Evolutionary conservation across 2,329 filamentous ascomycete species (phyloP).

Genomic region (Dothideomycetes sp.): DNA sequence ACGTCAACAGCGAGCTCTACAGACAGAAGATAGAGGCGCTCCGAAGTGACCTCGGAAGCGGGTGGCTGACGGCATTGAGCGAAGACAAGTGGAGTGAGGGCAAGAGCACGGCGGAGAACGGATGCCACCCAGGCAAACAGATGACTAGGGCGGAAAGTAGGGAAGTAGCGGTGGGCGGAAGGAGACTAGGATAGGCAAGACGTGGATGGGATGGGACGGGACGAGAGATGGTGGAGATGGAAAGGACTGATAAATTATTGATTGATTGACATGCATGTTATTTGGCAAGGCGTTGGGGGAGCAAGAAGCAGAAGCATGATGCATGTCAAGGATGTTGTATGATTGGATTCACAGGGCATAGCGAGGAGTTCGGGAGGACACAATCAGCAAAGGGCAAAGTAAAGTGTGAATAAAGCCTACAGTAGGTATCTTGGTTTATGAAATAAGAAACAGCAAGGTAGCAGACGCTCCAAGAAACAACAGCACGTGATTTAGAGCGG

Average conservation of each 20-base stretch:
- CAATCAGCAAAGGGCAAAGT: slow-evolving; percentile 2
- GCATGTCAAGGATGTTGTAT: slow-evolving; percentile 1
- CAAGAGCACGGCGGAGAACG: slow-evolving; percentile 3
- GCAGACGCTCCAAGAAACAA: too few species aligned
- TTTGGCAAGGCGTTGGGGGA: slow-evolving; percentile 3
- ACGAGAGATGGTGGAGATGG: neutral
- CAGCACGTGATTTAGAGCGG: too few species aligned
- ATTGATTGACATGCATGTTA: neutral
- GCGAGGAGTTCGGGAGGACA: too few species aligned
- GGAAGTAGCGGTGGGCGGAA: slow-evolving; percentile 19
- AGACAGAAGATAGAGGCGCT: slow-evolving; percentile 79
- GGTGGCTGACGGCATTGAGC: slow-evolving; percentile 75
- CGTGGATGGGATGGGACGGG: slow-evolving; percentile 6
- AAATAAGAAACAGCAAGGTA: too few species aligned
- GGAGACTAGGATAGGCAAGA: slow-evolving; percentile 21
- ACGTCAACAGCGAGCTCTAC: slow-evolving; percentile 39
- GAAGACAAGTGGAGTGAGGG: slow-evolving; percentile 44
- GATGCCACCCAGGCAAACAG: slow-evolving; percentile 6
- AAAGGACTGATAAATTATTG: neutral
- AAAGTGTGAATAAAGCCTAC: too few species aligned
- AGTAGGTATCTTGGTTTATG: too few species aligned
- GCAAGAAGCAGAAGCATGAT: slow-evolving; percentile 4
- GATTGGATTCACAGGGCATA: slow-evolving; percentile 2
- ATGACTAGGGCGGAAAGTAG: slow-evolving; percentile 16
- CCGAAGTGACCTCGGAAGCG: slow-evolving; percentile 73